phyloP scores from a whole-genome alignment of 805 yeast genomes.

The Wickerhamomyces xylosicus region DNA sequence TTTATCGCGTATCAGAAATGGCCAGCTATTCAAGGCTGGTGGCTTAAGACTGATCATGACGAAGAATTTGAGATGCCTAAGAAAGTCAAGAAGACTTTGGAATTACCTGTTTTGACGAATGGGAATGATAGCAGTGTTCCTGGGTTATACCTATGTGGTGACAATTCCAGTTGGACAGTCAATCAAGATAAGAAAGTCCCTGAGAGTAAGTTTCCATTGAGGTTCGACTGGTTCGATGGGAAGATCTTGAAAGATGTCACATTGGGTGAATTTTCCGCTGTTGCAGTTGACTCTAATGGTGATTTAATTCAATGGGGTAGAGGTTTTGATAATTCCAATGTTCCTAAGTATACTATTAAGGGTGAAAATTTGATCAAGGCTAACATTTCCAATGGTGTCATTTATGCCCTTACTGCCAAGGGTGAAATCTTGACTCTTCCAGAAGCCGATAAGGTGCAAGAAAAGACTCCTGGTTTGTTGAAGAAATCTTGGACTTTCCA shows the following conservation, averaged over 20 bases:
- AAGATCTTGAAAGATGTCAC: constrained; percentile 46
- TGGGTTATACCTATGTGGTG: constrained; percentile 60
- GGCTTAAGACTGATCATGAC: constrained; percentile 15
- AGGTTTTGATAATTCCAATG: constrained; percentile 22
- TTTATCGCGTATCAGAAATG: constrained; percentile 10
- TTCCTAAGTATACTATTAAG: constrained; percentile 28
- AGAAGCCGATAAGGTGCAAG: constrained; percentile 9
- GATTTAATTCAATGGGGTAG: constrained; percentile 66
- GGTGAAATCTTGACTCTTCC: constrained; percentile 27
- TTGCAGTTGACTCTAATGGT: constrained; percentile 59
- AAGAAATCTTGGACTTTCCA: constrained; percentile 9
- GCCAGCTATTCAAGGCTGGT: constrained; percentile 24
- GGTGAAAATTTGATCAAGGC: constrained; percentile 36
- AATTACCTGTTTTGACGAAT: constrained; percentile 22
- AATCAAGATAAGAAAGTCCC: constrained; percentile 17
- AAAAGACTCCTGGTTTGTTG: constrained; percentile 3
- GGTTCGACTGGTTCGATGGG: constrained; percentile 57
- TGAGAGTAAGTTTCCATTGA: constrained; percentile 40
- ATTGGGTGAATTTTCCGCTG: constrained; percentile 32
- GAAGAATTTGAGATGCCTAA: constrained; percentile 14
- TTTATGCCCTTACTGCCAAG: constrained; percentile 34
- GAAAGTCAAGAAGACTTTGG: constrained; percentile 15
- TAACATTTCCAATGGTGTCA: constrained; percentile 40
- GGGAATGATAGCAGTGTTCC: constrained; percentile 32
- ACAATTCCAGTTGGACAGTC: constrained; percentile 30